Evolutionary conservation across 805 yeast species (phyloP), one percentile per base, ranked within the genome.

Genomic region (Myxozyma udenii): DNA sequence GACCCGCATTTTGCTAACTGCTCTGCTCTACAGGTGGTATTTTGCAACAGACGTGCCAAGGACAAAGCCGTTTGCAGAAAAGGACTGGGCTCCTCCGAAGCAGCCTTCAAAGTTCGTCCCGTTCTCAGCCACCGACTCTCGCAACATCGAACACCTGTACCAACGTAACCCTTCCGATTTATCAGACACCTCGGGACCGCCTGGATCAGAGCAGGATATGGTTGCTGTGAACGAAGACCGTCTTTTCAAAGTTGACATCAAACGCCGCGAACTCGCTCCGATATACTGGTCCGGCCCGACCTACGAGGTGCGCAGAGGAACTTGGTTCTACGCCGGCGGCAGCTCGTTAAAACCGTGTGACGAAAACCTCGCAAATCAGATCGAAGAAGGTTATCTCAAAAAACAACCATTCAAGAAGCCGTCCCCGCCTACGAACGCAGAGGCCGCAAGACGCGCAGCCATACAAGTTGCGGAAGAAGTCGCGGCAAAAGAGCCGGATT

Each of bases 271-370:
- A 44, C 66, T 90, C 61, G 58, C 69, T 2, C 95, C 98, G 0
- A 77, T 83, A 0, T 91, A 82, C 65, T 91, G 97, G 97, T 81
- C 80, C 5, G 97, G 97, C 1, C 93, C 96, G 0, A 70, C 73
- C 0, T 91, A 82, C 64, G 89, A 86, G 53, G 84, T 91, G 0
- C 73, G 96, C 41, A 71, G 97, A 48, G 96, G 96, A 0, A 66
- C 81, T 1, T 91, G 98, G 98, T 88, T 87, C 65, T 69, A 74
- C 33, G 64, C 76, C 7, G 78, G 78, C 45, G 54, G 62, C 42
- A 49, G 53, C 48, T 57, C 63, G 33, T 51, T 66, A 24, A 62
- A 63, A 3, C 95, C 95, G 0, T 68, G 87, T 24, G 62, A 73
- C 7, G 71, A 71, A 1, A 67, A 69, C 1, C 51, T 82, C 3